phyloP scores from a whole-genome alignment of 2,329 filamentous ascomycete species.

The Diplodia sapinea region DNA sequence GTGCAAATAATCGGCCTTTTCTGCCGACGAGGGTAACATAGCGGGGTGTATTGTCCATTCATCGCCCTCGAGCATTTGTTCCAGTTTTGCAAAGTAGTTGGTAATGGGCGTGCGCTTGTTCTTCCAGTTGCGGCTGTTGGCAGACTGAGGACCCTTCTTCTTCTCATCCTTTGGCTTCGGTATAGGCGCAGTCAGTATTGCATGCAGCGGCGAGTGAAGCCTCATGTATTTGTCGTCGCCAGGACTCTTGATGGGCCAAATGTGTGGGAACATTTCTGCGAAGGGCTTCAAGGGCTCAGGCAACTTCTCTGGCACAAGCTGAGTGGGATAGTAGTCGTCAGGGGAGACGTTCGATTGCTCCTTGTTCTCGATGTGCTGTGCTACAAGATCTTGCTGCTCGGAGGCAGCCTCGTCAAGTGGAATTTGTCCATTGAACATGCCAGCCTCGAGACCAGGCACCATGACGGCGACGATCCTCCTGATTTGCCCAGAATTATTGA shows the following conservation, averaged over 20 bases:
- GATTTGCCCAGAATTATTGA: slow-evolving; percentile 62
- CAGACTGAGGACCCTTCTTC: slow-evolving; percentile 64
- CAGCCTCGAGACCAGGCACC: slow-evolving; percentile 88
- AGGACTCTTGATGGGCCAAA: slow-evolving; percentile 88
- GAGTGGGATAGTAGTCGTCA: slow-evolving; percentile 58
- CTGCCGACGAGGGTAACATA: slow-evolving; percentile 64
- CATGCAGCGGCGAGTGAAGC: slow-evolving; percentile 84
- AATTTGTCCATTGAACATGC: slow-evolving; percentile 76
- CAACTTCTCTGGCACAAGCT: slow-evolving; percentile 50
- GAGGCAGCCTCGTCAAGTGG: slow-evolving; percentile 36
- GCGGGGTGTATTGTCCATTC: slow-evolving; percentile 86
- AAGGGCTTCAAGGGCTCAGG: slow-evolving; percentile 63
- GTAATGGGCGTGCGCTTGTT: slow-evolving; percentile 83
- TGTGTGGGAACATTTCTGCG: slow-evolving; percentile 79
- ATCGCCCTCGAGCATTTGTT: slow-evolving; percentile 76
- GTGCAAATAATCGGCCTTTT: slow-evolving; percentile 60
- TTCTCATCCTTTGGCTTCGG: slow-evolving; percentile 73
- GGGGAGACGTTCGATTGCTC: slow-evolving; percentile 48
- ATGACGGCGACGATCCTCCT: slow-evolving; percentile 85
- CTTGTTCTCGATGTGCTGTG: slow-evolving; percentile 35
- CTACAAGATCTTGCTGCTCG: slow-evolving; percentile 32
- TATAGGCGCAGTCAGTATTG: slow-evolving; percentile 77
- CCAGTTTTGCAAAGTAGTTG: slow-evolving; percentile 72
- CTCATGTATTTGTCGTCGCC: slow-evolving; percentile 81
- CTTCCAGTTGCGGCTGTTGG: slow-evolving; percentile 69